phyloP scores from a whole-genome alignment of 2,329 filamentous ascomycete species.

The Hysterium pulicare region DNA sequence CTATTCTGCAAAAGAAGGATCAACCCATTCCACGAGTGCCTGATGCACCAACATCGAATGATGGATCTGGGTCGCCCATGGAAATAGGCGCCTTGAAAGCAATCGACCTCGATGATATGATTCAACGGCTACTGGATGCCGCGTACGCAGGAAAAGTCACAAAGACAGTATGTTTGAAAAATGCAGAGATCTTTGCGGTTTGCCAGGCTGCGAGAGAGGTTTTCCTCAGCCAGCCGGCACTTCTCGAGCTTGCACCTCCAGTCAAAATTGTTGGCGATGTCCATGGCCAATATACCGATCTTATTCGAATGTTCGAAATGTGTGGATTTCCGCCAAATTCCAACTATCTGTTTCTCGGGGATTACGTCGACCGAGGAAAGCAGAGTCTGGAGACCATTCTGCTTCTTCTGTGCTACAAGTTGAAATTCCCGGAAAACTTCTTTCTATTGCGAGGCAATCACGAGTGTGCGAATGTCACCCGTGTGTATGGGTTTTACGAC shows the following conservation, averaged over 20 bases:
- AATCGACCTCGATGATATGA: slow-evolving; percentile 95
- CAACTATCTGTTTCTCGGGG: slow-evolving; percentile 91
- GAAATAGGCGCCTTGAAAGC: slow-evolving; percentile 89
- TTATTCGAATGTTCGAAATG: slow-evolving; percentile 98
- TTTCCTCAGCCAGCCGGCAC: slow-evolving; percentile 84
- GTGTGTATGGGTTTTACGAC: slow-evolving; percentile 96
- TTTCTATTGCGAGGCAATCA: slow-evolving; percentile 93
- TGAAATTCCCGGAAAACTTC: slow-evolving; percentile 97
- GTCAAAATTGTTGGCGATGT: slow-evolving; percentile 98
- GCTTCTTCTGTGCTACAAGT: slow-evolving; percentile 89
- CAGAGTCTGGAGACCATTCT: slow-evolving; percentile 94
- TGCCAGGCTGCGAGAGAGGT: slow-evolving; percentile 86
- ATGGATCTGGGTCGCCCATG: slow-evolving; percentile 58
- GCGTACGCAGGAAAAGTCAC: slow-evolving; percentile 96
- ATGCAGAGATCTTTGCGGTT: slow-evolving; percentile 93
- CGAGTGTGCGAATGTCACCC: slow-evolving; percentile 92
- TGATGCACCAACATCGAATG: slow-evolving; percentile 47
- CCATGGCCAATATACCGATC: slow-evolving; percentile 92
- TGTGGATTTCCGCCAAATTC: slow-evolving; percentile 89
- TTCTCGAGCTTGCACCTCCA: slow-evolving; percentile 87
- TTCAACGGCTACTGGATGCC: slow-evolving; percentile 87
- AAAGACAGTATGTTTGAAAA: slow-evolving; percentile 95
- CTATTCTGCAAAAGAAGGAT: slow-evolving; percentile 82
- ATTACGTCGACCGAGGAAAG: slow-evolving; percentile 96
- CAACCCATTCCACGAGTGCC: slow-evolving; percentile 63